These are phyloP conservation scores for Corchorus olitorius DNA, from an alignment of 345 rosid genomes.

Conservation along the genomic window DNA sequence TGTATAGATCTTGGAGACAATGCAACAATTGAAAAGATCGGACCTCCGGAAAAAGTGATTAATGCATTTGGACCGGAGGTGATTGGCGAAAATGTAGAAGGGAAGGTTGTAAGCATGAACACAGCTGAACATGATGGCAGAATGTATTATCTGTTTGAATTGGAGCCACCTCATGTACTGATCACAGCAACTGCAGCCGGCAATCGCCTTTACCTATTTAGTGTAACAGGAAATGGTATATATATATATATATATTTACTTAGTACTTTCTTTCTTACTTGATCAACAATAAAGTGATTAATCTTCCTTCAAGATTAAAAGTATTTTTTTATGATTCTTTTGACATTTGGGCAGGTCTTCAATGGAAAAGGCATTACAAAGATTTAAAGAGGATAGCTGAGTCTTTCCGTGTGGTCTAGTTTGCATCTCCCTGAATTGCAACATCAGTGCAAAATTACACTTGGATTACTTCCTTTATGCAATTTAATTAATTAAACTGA, in stretches of 20 bases:
- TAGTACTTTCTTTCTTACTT: neutral
- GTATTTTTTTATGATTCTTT: neutral
- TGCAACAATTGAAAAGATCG: conserved; percentile 74
- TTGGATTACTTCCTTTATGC: neutral
- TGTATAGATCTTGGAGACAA: conserved; percentile 64
- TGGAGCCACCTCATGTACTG: conserved; percentile 91
- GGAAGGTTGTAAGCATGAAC: conserved; percentile 71
- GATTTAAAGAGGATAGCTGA: conserved; percentile 87
- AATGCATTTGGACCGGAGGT: conserved; percentile 96
- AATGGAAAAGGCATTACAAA: conserved; percentile 92
- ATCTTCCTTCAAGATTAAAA: neutral
- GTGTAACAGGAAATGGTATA: conserved; percentile 70
- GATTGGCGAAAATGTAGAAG: conserved; percentile 87
- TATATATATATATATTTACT: too few relatives aligned
- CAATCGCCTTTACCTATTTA: conserved; percentile 84
- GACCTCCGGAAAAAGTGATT: conserved; percentile 88
- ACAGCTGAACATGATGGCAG: conserved; percentile 74
- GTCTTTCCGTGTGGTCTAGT: conserved; percentile 78
- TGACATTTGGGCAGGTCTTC: conserved; percentile 60
- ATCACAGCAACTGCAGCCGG: conserved; percentile 98
- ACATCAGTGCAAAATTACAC: neutral
- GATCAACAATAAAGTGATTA: neutral
- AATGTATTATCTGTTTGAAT: conserved; percentile 75
- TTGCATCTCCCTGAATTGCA: conserved; percentile 1
- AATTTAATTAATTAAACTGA: neutral